Percentiles rank a stretch among this genome's conserved stretches.
phyloP scores from a whole-genome alignment of 208 protist genomes.

The Porcisia deanei region DNA sequence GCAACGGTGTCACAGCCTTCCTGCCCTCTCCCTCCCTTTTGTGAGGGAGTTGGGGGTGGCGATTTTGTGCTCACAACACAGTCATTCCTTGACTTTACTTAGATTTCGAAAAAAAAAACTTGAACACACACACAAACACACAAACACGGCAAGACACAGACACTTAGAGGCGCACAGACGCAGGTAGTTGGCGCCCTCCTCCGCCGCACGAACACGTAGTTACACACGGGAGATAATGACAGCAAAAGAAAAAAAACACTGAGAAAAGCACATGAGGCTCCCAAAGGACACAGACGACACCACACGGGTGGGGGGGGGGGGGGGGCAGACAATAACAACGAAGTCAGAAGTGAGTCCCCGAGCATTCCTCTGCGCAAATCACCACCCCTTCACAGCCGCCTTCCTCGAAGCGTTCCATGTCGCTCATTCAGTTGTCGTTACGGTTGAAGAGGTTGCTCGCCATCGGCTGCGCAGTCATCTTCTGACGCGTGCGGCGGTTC shows the following conservation, averaged over 20 bases:
- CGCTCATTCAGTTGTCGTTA: conserved; percentile 28
- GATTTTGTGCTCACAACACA: not conserved
- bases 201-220: not conserved
- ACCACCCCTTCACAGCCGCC: not conserved
- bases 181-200: not conserved
- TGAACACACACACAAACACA: not conserved
- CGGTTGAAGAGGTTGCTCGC: conserved; percentile 47
- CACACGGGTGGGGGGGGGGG: not conserved
- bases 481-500: conserved; percentile 18
- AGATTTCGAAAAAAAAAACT: not conserved
- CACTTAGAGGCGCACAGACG: not conserved
- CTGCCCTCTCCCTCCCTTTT: not conserved
- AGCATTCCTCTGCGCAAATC: not conserved
- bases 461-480: conserved; percentile 25
- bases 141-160: conserved; percentile 1
- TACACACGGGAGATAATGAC: conserved; percentile 1
- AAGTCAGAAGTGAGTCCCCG: not conserved
- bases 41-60: not conserved
- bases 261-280: not conserved
- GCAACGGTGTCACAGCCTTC: not conserved
- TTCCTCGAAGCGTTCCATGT: too few relatives aligned
- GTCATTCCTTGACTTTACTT: not conserved
- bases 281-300: not conserved
- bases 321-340: not conserved
- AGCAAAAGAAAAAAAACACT: conserved; percentile 1